Percentiles rank a stretch among this genome's conserved stretches.
Evolutionary conservation across 257 asterid species (phyloP).

Genomic region (Solanum acaule): DNA sequence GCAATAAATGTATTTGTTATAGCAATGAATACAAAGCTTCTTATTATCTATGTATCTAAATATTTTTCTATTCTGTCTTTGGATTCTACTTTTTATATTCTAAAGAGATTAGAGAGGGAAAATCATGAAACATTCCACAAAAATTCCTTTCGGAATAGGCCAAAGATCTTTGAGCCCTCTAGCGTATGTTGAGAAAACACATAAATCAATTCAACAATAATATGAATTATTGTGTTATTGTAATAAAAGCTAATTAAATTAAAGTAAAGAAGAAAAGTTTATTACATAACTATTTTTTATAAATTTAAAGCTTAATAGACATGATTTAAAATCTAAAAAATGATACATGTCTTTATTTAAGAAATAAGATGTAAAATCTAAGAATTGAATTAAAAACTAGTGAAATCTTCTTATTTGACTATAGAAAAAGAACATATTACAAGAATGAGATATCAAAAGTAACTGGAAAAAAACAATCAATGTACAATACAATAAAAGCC

Average conservation of each 20-base stretch:
- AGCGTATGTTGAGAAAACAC: not conserved
- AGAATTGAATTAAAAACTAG: not conserved
- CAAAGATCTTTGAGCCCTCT: not conserved
- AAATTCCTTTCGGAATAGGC: not conserved
- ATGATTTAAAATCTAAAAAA: not conserved
- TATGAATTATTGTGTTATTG: too few species aligned
- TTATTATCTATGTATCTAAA: not conserved
- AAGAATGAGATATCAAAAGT: not conserved
- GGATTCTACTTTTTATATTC: not conserved
- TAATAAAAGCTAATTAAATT: too few species aligned
- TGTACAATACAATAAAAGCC: not conserved
- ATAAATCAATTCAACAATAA: too few species aligned
- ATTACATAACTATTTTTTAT: not conserved
- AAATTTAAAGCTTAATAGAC: not conserved
- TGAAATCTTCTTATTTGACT: not conserved
- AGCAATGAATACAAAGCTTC: not conserved
- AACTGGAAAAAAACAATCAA: not conserved
- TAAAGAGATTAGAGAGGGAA: not conserved
- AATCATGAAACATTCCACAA: not conserved
- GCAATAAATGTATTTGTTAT: not conserved
- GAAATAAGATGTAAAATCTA: not conserved
- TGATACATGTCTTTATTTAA: not conserved
- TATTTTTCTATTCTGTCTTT: not conserved
- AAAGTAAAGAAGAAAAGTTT: not conserved
- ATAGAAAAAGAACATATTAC: not conserved